These are phyloP conservation scores for Cladosporium oxysporum DNA, from an alignment of 2,329 filamentous ascomycete species.

Conservation along the genomic window DNA sequence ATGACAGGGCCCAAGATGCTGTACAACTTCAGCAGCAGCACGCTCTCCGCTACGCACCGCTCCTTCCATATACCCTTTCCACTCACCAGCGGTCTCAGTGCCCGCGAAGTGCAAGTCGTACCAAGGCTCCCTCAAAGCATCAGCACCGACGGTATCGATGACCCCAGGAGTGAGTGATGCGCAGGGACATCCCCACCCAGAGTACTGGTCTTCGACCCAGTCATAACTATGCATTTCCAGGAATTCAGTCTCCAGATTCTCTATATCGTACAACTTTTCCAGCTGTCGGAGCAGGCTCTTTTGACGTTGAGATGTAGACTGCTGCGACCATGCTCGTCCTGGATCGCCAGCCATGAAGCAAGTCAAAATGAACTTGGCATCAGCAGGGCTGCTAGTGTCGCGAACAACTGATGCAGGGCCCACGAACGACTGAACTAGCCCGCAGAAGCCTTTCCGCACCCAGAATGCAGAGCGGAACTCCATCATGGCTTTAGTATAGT, in stretches of 20 bases:
- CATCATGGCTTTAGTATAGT: slow-evolving; percentile 56
- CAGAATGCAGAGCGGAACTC: slow-evolving; percentile 52
- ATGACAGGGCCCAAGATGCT: slow-evolving; percentile 18
- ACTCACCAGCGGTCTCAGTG: slow-evolving; percentile 55
- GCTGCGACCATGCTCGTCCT: slow-evolving; percentile 41
- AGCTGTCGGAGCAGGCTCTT: slow-evolving; percentile 41
- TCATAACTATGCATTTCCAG: slow-evolving; percentile 34
- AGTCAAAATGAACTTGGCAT: slow-evolving; percentile 38
- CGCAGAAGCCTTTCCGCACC: slow-evolving; percentile 48
- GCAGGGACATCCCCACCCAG: slow-evolving; percentile 36
- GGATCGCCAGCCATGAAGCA: slow-evolving; percentile 46
- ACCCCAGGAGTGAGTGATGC: slow-evolving; percentile 30
- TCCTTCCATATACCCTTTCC: slow-evolving; percentile 63
- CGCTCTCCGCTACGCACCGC: slow-evolving; percentile 54
- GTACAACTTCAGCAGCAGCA: slow-evolving; percentile 50
- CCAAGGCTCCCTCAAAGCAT: slow-evolving; percentile 29
- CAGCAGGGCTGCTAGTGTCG: slow-evolving; percentile 43
- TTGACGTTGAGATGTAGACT: slow-evolving; percentile 33
- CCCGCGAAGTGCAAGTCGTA: slow-evolving; percentile 56
- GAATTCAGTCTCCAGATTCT: slow-evolving; percentile 27
- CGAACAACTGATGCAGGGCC: slow-evolving; percentile 51
- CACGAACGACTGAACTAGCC: slow-evolving; percentile 47
- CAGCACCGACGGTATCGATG: slow-evolving; percentile 26
- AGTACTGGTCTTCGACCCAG: slow-evolving; percentile 36
- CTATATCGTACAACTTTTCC: slow-evolving; percentile 32